Evolutionary conservation across 139 green algal species (phyloP).

Genomic region (Ostreobium quekettii): DNA sequence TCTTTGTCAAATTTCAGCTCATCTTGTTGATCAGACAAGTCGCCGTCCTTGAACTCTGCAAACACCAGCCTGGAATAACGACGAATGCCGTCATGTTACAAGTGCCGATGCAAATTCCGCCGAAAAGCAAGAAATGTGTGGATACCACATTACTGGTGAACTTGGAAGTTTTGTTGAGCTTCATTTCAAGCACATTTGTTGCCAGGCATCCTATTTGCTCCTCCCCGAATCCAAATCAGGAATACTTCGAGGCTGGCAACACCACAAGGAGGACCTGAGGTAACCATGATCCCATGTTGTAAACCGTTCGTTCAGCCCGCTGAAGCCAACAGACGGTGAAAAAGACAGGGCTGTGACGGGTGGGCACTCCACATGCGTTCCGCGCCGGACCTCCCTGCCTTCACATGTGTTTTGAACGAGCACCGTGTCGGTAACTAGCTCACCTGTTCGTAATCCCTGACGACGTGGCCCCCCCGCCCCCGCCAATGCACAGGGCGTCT

Average conservation of each 20-base stretch:
- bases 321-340: no score
- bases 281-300: neutral
- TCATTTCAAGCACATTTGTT: neutral
- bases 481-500: neutral
- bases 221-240: neutral
- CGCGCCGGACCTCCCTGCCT: neutral
- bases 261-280: neutral
- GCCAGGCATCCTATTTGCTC: neutral
- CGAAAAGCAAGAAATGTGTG: neutral
- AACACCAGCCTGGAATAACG: conserved; percentile 7
- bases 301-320: no score
- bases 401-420: neutral
- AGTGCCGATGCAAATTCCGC: no score
- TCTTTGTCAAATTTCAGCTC: neutral
- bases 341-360: neutral
- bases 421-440: neutral
- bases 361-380: neutral
- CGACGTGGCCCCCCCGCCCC: conserved; percentile 3
- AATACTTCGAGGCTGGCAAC: neutral
- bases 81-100: no score
- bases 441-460: conserved; percentile 19
- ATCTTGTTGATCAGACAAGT: conserved; percentile 7
- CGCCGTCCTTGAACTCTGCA: conserved; percentile 11
- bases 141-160: neutral
- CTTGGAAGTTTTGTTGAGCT: neutral